A percentile compares a stretch with the other conserved stretches of the same genome.
phyloP scores from a whole-genome alignment of 805 yeast species.

The Teunomyces tritomae region DNA sequence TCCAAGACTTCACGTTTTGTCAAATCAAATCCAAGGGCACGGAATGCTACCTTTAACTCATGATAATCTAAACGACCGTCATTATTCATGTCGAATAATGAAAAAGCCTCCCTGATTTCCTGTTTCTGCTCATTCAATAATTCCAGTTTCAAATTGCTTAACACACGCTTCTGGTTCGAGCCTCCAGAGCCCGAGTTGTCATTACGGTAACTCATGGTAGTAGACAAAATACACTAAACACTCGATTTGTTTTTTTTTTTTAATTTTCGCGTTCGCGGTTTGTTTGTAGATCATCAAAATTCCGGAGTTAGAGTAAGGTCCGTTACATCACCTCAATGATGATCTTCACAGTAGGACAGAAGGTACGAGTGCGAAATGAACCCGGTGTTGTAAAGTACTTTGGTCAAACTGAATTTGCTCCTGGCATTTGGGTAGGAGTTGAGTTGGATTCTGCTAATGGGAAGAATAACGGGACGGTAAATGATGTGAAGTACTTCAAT shows the following conservation, averaged over 20 bases:
- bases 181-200: background rate
- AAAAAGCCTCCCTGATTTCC: constrained; percentile 89
- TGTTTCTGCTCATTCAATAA: constrained; percentile 83
- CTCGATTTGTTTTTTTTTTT: background rate
- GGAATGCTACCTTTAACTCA: constrained; percentile 87
- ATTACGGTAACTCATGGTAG: background rate
- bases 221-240: background rate
- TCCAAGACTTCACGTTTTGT: constrained; percentile 71
- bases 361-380: constrained; percentile 37
- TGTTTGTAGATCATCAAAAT: background rate
- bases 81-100: constrained; percentile 85
- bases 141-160: constrained; percentile 56
- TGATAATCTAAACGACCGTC: constrained; percentile 92
- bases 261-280: constrained; percentile 1
- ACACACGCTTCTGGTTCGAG: constrained; percentile 16
- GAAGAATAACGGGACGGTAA: constrained; percentile 49
- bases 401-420: constrained; percentile 57
- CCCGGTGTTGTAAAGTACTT: constrained; percentile 47
- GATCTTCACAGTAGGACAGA: constrained; percentile 19
- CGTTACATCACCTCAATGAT: background rate
- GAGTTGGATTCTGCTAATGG: constrained; percentile 42
- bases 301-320: background rate
- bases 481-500: constrained; percentile 43
- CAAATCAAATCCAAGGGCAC: constrained; percentile 90
- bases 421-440: constrained; percentile 55